These are phyloP conservation scores for Coemansia erecta DNA, from an alignment of 192 early-diverging fungal genomes.

Conservation along the genomic window DNA sequence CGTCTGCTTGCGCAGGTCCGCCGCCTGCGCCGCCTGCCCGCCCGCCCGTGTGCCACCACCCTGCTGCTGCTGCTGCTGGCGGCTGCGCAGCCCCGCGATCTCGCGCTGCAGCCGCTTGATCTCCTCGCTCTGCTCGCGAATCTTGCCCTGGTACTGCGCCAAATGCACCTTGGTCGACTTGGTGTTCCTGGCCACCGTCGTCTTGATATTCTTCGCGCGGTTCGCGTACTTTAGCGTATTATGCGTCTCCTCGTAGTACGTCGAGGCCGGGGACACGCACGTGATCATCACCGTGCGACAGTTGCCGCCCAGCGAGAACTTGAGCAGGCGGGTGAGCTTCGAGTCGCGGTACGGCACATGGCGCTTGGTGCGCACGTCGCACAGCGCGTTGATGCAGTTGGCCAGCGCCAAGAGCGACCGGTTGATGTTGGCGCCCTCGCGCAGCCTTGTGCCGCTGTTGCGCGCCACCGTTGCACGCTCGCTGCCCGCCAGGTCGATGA, in stretches of 20 bases:
- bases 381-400: conserved; percentile 75
- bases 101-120: conserved; percentile 57
- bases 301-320: conserved; percentile 77
- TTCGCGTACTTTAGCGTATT: conserved; percentile 79
- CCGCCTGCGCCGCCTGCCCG: conserved; percentile 35
- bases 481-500: conserved; percentile 77
- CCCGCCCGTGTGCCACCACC: background rate
- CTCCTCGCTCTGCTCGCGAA: conserved; percentile 61
- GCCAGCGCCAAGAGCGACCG: conserved; percentile 69
- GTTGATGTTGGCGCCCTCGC: conserved; percentile 81
- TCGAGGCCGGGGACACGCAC: conserved; percentile 63
- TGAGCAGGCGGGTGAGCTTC: conserved; percentile 69
- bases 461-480: conserved; percentile 65
- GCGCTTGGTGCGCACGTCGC: conserved; percentile 51
- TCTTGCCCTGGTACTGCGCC: conserved; percentile 61
- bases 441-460: conserved; percentile 64
- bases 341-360: conserved; percentile 77
- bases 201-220: conserved; percentile 69
- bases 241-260: conserved; percentile 71
- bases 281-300: conserved; percentile 81
- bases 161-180: conserved; percentile 59
- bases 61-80: background rate
- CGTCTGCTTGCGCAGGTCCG: conserved; percentile 46
- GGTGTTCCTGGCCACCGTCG: conserved; percentile 61
- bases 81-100: conserved; percentile 23